Evolutionary conservation across 345 rosid species (phyloP).

Genomic region (Erucastrum elatum): DNA sequence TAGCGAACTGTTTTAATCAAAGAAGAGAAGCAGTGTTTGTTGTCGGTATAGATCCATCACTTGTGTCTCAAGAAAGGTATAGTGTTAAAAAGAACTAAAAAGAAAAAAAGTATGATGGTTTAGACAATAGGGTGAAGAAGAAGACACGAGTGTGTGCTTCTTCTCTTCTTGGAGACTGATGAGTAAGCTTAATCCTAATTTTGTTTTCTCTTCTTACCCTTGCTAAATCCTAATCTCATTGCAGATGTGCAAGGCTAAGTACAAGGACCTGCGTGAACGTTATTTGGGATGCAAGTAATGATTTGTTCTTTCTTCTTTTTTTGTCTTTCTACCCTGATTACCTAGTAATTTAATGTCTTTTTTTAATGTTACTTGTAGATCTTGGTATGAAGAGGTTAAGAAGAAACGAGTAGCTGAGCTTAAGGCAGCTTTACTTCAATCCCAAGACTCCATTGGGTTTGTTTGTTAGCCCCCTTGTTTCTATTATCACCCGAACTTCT

Average conservation of each 20-base stretch:
- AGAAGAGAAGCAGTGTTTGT: constrained; percentile 4
- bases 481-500: not conserved
- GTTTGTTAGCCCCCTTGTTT: constrained; percentile 44
- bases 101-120: not conserved
- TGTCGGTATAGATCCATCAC: constrained; percentile 37
- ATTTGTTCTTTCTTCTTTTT: constrained; percentile 10
- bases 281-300: constrained; percentile 71
- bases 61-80: constrained; percentile 35
- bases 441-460: constrained; percentile 81
- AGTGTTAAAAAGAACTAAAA: not conserved
- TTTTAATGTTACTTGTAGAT: constrained; percentile 41
- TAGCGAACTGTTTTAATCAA: not conserved
- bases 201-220: not conserved
- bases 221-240: constrained; percentile 7
- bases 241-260: constrained; percentile 81
- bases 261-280: constrained; percentile 63
- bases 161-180: not conserved
- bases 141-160: too few relatives aligned
- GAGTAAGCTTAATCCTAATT: not conserved
- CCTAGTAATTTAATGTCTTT: not conserved
- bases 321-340: not conserved
- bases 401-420: constrained; percentile 76
- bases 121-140: not conserved
- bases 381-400: constrained; percentile 83
- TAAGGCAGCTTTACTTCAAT: constrained; percentile 63